Evolutionary conservation across 1,284 basidiomycete species (phyloP).

Genomic region (Papiliotrema laurentii): DNA sequence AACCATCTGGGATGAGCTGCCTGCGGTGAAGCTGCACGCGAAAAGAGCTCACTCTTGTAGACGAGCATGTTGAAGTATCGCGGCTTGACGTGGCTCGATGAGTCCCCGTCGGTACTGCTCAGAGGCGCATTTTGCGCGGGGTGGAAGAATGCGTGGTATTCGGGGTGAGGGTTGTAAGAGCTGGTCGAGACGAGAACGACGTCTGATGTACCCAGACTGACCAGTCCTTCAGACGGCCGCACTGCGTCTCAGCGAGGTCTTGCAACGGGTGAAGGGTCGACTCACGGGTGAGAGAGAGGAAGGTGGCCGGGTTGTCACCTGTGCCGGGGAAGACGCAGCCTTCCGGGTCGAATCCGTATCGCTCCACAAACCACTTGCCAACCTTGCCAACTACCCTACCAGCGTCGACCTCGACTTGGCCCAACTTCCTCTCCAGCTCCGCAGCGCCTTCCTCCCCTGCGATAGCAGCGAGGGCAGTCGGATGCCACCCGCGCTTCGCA

Average conservation of each 20-base stretch:
- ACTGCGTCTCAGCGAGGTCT: conserved; percentile 50
- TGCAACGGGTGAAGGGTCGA: no score
- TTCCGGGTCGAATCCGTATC: conserved; percentile 70
- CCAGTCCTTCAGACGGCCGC: conserved; percentile 64
- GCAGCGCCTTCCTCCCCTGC: conserved; percentile 55
- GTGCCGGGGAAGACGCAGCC: conserved; percentile 82
- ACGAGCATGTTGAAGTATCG: conserved; percentile 52
- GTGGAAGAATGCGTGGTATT: conserved; percentile 53
- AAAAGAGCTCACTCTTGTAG: conserved; percentile 47
- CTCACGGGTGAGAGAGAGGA: conserved; percentile 60
- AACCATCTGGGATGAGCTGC: conserved; percentile 61
- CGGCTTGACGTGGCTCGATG: conserved; percentile 16
- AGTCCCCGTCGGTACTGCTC: conserved; percentile 13
- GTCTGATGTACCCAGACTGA: conserved; percentile 88
- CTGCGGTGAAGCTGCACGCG: conserved; percentile 54
- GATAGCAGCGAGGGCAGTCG: conserved; percentile 55
- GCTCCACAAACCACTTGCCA: conserved; percentile 64
- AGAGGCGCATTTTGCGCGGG: conserved; percentile 46
- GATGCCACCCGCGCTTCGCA: conserved; percentile 64
- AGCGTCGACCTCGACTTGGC: conserved; percentile 65
- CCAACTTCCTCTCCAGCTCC: conserved; percentile 67
- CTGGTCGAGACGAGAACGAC: conserved; percentile 70
- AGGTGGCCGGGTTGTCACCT: conserved; percentile 86
- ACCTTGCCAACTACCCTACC: conserved; percentile 66
- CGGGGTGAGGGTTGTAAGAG: conserved; percentile 47